These are phyloP conservation scores for Lepiota brunneoincarnata DNA, from an alignment of 768 basidiomycete genomes.

Conservation along the genomic window DNA sequence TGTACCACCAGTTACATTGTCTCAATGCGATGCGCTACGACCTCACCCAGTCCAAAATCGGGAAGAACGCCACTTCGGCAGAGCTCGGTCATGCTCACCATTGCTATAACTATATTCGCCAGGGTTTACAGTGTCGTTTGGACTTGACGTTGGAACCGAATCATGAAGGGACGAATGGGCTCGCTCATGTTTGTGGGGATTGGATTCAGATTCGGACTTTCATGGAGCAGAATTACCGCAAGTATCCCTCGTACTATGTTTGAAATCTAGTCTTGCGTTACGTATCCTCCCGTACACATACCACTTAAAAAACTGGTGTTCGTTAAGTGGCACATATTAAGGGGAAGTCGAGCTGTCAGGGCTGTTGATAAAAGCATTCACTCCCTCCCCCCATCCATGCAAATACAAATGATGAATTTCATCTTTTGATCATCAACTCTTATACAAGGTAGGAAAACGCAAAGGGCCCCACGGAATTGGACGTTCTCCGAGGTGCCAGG, in stretches of 20 bases:
- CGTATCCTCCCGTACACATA: not conserved
- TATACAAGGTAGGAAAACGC: too few species aligned
- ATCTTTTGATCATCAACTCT: too few species aligned
- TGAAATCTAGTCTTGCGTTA: not conserved
- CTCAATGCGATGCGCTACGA: slow-evolving; percentile 16
- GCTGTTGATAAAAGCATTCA: too few species aligned
- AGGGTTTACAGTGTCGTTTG: slow-evolving; percentile 6
- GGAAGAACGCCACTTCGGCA: slow-evolving; percentile 4
- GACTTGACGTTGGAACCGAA: slow-evolving; percentile 9
- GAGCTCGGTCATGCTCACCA: slow-evolving; percentile 13
- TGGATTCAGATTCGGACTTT: slow-evolving; percentile 10
- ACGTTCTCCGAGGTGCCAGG: too few species aligned
- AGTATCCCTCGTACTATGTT: not conserved
- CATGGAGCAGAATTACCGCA: slow-evolving; percentile 11
- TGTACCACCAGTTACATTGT: slow-evolving; percentile 19
- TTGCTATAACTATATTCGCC: slow-evolving; percentile 14
- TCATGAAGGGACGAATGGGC: not conserved
- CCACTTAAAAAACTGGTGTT: not conserved
- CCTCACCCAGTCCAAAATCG: slow-evolving; percentile 13
- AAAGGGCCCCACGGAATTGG: too few species aligned
- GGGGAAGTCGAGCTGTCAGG: too few species aligned
- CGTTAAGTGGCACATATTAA: too few species aligned
- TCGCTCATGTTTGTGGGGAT: slow-evolving; percentile 10
- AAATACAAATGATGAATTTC: too few species aligned
- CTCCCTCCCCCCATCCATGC: too few species aligned